A percentile compares a stretch with the other conserved stretches of the same genome.
Evolutionary conservation across 163 green algal genomes (phyloP).

Genomic region (Prototheca cutis): DNA sequence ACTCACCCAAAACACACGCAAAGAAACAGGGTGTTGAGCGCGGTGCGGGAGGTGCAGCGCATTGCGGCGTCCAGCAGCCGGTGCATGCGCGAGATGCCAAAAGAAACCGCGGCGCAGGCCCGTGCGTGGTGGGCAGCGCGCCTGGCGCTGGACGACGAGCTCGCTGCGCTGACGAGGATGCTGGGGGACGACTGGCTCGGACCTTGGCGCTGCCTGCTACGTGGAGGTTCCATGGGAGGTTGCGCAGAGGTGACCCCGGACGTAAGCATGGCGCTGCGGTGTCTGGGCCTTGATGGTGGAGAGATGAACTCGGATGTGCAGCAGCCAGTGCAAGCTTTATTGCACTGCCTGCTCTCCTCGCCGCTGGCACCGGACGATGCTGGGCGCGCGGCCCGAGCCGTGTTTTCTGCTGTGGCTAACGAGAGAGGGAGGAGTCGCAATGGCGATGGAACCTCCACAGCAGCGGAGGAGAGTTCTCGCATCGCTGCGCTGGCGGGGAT

Average conservation of each 20-base stretch:
- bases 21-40: too few species aligned
- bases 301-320: too few species aligned
- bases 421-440: background rate
- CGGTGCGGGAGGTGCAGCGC: background rate
- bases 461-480: too few species aligned
- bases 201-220: slow-evolving; percentile 1
- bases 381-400: background rate
- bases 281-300: too few species aligned
- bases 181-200: background rate
- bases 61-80: background rate
- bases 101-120: background rate
- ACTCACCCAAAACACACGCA: too few species aligned
- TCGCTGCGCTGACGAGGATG: background rate
- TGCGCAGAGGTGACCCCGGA: background rate
- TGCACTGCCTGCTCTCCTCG: background rate
- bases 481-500: too few species aligned
- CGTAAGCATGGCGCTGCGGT: background rate
- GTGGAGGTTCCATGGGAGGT: background rate
- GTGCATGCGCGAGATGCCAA: background rate
- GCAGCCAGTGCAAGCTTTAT: too few species aligned
- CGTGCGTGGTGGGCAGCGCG: background rate
- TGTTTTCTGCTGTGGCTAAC: background rate
- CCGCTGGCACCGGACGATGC: background rate
- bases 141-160: background rate
- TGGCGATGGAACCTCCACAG: too few species aligned